Evolutionary conservation across 2,329 filamentous ascomycete species (phyloP).

Genomic region (Xylariaceae sp.): DNA sequence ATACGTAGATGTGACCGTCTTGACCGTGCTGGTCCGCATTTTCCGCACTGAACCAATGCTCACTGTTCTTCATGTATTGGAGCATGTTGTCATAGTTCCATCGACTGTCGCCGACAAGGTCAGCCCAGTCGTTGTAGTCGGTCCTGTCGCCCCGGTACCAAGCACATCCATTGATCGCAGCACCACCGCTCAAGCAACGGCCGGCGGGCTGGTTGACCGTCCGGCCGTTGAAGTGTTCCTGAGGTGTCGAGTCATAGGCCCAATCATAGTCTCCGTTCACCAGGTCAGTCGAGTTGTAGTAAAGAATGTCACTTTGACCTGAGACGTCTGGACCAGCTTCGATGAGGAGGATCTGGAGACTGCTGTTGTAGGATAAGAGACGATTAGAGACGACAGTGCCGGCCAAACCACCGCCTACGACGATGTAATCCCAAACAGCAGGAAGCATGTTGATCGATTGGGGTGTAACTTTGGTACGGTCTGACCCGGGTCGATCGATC

Average conservation of each 20-base stretch:
- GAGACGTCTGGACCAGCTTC: conserved; percentile 33
- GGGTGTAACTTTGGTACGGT: not conserved
- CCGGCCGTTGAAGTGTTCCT: conserved; percentile 21
- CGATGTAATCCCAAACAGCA: conserved; percentile 3
- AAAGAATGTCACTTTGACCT: conserved; percentile 21
- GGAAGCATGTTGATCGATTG: not conserved
- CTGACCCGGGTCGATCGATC: no score
- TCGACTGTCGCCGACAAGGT: not conserved
- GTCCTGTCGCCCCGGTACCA: not conserved
- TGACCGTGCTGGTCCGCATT: conserved; percentile 19
- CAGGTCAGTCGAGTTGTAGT: conserved; percentile 24
- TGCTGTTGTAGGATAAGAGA: conserved; percentile 1
- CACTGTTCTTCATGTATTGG: conserved; percentile 8
- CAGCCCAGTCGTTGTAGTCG: conserved; percentile 2
- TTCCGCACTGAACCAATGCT: conserved; percentile 18
- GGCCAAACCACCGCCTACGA: conserved; percentile 3
- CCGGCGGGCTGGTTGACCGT: conserved; percentile 24
- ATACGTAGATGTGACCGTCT: conserved; percentile 20
- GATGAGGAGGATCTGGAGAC: conserved; percentile 29
- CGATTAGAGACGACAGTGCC: conserved; percentile 3
- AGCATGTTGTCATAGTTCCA: conserved; percentile 3
- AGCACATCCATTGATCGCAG: conserved; percentile 31
- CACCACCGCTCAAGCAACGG: conserved; percentile 38
- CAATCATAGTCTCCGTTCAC: conserved; percentile 31
- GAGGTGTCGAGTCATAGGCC: conserved; percentile 30